Percentiles rank a stretch among this genome's conserved stretches.
These are phyloP conservation scores for Pseudohalonectria lignicola DNA, from an alignment of 2,329 filamentous ascomycete species.

Conservation along the genomic window DNA sequence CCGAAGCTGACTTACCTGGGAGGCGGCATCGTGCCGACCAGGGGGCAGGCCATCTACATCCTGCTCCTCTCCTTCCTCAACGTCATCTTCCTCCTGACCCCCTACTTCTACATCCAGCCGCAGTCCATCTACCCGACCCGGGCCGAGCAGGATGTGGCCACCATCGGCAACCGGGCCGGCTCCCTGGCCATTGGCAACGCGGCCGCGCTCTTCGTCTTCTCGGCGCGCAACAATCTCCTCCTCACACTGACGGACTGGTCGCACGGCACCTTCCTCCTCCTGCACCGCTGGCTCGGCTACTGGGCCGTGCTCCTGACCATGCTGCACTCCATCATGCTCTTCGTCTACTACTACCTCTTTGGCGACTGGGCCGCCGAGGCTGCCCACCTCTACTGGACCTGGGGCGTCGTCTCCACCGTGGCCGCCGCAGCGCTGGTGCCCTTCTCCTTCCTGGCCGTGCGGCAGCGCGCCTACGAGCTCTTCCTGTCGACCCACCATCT, in stretches of 20 bases:
- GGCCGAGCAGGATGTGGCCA: conserved; percentile 1
- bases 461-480: conserved; percentile 3
- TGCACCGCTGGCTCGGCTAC: conserved; percentile 37
- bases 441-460: background rate
- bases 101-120: conserved; percentile 1
- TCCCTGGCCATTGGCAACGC: conserved; percentile 5
- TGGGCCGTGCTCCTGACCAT: conserved; percentile 31
- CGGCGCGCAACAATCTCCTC: conserved; percentile 37
- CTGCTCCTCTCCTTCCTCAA: conserved; percentile 7
- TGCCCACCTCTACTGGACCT: conserved; percentile 3
- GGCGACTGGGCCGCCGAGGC: conserved; percentile 14
- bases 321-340: conserved; percentile 31
- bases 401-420: conserved; percentile 3
- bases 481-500: conserved; percentile 5
- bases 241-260: conserved; percentile 37
- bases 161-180: conserved; percentile 5
- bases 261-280: conserved; percentile 33
- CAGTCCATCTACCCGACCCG: conserved; percentile 2
- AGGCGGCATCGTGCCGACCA: conserved; percentile 8
- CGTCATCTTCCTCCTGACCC: conserved; percentile 3
- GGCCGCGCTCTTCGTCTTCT: conserved; percentile 28
- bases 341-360: conserved; percentile 29
- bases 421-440: background rate
- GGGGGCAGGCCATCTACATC: conserved; percentile 12
- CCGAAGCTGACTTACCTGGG: conserved; percentile 12